A percentile compares a stretch with the other conserved stretches of the same genome.
Evolutionary conservation across 2,329 filamentous ascomycete species (phyloP).

Genomic region (Fusarium domesticum): DNA sequence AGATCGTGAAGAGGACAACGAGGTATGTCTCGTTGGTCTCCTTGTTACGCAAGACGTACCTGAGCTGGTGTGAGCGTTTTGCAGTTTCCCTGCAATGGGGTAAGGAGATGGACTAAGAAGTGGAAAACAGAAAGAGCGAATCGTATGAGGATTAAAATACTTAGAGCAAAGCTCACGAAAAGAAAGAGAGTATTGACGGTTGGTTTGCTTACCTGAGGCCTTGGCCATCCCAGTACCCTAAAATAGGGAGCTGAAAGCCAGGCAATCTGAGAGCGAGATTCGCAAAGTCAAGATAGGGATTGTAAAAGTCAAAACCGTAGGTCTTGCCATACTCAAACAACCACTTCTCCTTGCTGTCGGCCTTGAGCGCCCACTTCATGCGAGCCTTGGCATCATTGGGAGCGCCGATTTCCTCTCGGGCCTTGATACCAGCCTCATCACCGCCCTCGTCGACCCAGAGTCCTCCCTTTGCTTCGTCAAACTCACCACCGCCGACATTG

Average conservation of each 20-base stretch:
- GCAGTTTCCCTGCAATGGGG: conserved; percentile 27
- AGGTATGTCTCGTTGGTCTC: conserved; percentile 72
- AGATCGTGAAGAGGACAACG: conserved; percentile 75
- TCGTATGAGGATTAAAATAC: no score
- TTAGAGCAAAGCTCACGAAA: neutral
- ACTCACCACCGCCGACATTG: conserved; percentile 56
- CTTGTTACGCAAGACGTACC: conserved; percentile 87
- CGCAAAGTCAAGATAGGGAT: conserved; percentile 83
- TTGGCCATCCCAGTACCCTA: conserved; percentile 79
- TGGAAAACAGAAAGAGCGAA: conserved; percentile 18
- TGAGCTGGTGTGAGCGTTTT: conserved; percentile 76
- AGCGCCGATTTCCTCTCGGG: conserved; percentile 46
- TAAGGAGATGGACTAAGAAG: conserved; percentile 23
- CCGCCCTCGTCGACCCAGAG: conserved; percentile 65
- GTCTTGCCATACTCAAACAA: conserved; percentile 52
- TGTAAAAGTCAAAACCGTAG: conserved; percentile 71
- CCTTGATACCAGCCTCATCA: conserved; percentile 51
- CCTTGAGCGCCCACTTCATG: conserved; percentile 57
- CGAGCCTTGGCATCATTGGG: conserved; percentile 52
- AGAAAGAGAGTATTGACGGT: conserved; percentile 8
- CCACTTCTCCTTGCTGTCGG: conserved; percentile 50
- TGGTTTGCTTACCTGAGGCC: conserved; percentile 60
- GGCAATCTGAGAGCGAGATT: conserved; percentile 70
- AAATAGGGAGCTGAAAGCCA: conserved; percentile 68
- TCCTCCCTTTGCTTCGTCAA: conserved; percentile 48